These are phyloP conservation scores for Hypseocharis bilobata DNA, from an alignment of 441 rosid species.

Conservation along the genomic window DNA sequence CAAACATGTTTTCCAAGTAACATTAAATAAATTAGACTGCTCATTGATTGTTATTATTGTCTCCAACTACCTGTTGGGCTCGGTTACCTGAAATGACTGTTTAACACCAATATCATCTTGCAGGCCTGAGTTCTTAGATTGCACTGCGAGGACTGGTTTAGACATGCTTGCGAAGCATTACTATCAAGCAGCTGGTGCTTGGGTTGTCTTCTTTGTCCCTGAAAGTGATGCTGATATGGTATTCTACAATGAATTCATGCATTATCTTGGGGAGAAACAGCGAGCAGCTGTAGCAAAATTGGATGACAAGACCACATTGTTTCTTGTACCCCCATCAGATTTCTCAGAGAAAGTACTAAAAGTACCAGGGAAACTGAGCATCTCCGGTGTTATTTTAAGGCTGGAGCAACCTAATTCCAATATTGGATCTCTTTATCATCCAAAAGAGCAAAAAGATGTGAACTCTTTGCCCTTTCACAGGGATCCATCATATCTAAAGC, in stretches of 20 bases:
- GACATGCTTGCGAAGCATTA: conserved; percentile 96
- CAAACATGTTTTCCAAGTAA: neutral
- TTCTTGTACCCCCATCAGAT: conserved; percentile 93
- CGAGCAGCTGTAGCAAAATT: conserved; percentile 94
- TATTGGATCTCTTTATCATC: conserved; percentile 35
- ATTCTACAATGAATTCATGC: conserved; percentile 82
- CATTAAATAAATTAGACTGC: neutral
- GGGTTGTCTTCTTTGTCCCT: conserved; percentile 93
- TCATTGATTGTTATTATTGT: neutral
- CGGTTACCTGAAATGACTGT: conserved; percentile 2
- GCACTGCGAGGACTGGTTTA: conserved; percentile 89
- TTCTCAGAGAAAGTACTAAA: conserved; percentile 83
- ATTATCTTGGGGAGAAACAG: conserved; percentile 82
- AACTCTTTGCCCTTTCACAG: conserved; percentile 31
- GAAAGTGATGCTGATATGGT: conserved; percentile 79
- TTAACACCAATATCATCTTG: conserved; percentile 19
- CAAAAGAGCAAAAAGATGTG: conserved; percentile 39
- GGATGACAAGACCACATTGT: conserved; percentile 79
- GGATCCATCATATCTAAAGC: conserved; percentile 40
- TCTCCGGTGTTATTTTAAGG: conserved; percentile 82
- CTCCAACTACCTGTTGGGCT: neutral
- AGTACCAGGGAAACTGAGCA: conserved; percentile 86
- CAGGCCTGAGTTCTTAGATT: conserved; percentile 90
- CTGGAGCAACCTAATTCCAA: conserved; percentile 47
- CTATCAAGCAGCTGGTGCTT: conserved; percentile 77